Base-by-base conservation (phyloP, 2,329 filamentous ascomycete genomes). In the Niveomyces coronatus region DNA sequence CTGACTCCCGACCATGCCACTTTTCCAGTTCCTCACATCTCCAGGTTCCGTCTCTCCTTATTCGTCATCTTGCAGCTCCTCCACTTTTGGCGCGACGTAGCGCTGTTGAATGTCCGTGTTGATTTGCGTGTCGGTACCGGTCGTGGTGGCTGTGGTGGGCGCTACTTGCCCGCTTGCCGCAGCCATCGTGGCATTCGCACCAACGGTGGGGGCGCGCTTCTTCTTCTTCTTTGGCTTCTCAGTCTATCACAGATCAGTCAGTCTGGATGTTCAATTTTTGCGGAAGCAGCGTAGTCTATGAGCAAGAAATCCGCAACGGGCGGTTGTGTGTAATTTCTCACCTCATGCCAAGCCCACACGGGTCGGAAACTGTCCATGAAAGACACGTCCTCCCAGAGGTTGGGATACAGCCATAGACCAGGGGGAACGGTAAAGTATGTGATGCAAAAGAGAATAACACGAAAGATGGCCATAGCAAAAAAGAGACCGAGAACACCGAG, bases 281-380 rank as follows among this genome's bases (percentile, higher is more conserved):
- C 9, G 4, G 14, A 26, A 4, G 19, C 19, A 17, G 15, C n/a
- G n/a, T n/a, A n/a, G n/a, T n/a, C n/a, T n/a, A n/a, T n/a, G n/a
- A n/a, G n/a, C n/a, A n/a, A n/a, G n/a, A n/a, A n/a, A n/a, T n/a
- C n/a, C n/a, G n/a, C n/a, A n/a, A n/a, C n/a, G n/a, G n/a, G 9
- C 11, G 10, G 5, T 9, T 27, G 5, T 17, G 31, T 11, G 17
- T 41, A 4, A 11, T 18, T 40, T 61, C 74, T 61, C 56, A 93
- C 86, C 76, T 94, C 88, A 60, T 98, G 91, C 91, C 91, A 98
- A 43, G 86, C 91, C 89, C 91, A 98, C 5, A 94, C 64, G 15
- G 91, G 91, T 55, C 82, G 82, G 73, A 98, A 98, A 53, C 85
- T 93, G 58, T 98, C 91, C 61, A 98, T 82, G 65, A 98, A 96